Base-by-base conservation (phyloP, 2,329 filamentous ascomycete genomes). In the Penicillium brasilianum region DNA sequence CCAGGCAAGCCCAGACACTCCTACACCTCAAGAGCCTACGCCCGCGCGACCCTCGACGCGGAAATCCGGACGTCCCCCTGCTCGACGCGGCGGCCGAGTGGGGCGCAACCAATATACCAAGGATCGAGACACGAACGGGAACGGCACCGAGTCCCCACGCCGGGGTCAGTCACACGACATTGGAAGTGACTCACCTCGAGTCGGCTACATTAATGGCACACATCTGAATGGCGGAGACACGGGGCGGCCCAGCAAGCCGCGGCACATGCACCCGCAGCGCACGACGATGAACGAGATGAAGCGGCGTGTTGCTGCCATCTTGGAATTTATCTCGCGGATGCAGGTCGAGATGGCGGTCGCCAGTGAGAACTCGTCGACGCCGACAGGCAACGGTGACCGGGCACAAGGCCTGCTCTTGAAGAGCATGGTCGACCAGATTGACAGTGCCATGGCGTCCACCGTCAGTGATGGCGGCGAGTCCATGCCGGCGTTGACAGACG, bases 281-380 rank as follows among this genome's bases (percentile, higher is more conserved):
- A 86, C 93, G 59, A 93, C 88, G 30, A 91, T 96, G 88, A 89
- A 89, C 61, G 93, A 97, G 72, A 93, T 96, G 87, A 92, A 91
- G 78, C 87, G 91, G 66, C 89, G 92, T 10, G 92, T 93, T 6
- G 87, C 90, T 4, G 90, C 87, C 20, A 96, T 97, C 73, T 84
- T 96, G 61, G 92, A 95, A 68, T 97, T 94, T 72, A 97, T 97
- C 65, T 89, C 90, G 4, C 88, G 92, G 66, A 94, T 92, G 59
- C 93, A 97, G 75, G 84, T 96, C 7, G 93, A 97, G 71, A 85
- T 96, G 77, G 92, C 91, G 1, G 87, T 86, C 32, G 76, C 77
- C 79, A 63, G 82, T 78, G 81, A 69, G 76, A 82, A 66, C 72
- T 80, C 67, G 2, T 66, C 66, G 66, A 79, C 66, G 69, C 78